phyloP scores from a whole-genome alignment of 202 grass and related monocot genomes.

The Carex sylvatica region DNA sequence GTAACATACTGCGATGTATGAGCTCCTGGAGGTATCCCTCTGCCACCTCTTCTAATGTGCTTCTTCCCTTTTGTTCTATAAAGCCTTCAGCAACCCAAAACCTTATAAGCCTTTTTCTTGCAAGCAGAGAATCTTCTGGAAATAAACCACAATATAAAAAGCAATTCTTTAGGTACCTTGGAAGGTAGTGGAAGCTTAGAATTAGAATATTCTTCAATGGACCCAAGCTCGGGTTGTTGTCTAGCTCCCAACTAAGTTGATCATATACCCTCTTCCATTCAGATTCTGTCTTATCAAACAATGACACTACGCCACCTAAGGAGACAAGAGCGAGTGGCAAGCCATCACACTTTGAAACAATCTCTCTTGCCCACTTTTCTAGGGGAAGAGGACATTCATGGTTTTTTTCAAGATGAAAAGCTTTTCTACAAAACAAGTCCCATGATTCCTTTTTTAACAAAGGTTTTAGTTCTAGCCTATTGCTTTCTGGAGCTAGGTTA shows the following conservation, averaged over 20 bases:
- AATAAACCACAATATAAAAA: slow-evolving; percentile 59
- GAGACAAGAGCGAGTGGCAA: slow-evolving; percentile 51
- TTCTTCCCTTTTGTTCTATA: background rate
- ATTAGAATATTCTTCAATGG: slow-evolving; percentile 37
- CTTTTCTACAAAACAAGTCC: slow-evolving; percentile 44
- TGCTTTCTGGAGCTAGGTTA: background rate
- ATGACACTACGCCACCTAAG: slow-evolving; percentile 24
- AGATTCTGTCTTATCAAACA: slow-evolving; percentile 1
- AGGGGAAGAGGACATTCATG: slow-evolving; percentile 32
- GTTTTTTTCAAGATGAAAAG: slow-evolving; percentile 31
- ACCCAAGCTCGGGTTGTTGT: slow-evolving; percentile 6
- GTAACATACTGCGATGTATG: slow-evolving; percentile 42
- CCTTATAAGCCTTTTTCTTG: slow-evolving; percentile 34
- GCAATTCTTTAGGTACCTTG: slow-evolving; percentile 40
- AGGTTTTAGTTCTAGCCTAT: slow-evolving; percentile 5
- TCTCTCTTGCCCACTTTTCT: slow-evolving; percentile 35
- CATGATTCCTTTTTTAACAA: slow-evolving; percentile 38
- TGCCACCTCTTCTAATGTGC: slow-evolving; percentile 43
- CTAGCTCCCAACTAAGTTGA: slow-evolving; percentile 39
- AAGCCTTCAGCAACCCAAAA: slow-evolving; percentile 62
- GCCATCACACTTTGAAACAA: slow-evolving; percentile 43
- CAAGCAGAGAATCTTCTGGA: slow-evolving; percentile 21
- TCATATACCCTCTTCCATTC: slow-evolving; percentile 38
- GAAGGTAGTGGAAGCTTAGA: slow-evolving; percentile 37
- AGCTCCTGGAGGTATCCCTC: slow-evolving; percentile 39